Evolutionary conservation across 352 stramenopile genomes (phyloP), one percentile per base, ranked within the genome.

Genomic region (Pythium rishiriense): DNA sequence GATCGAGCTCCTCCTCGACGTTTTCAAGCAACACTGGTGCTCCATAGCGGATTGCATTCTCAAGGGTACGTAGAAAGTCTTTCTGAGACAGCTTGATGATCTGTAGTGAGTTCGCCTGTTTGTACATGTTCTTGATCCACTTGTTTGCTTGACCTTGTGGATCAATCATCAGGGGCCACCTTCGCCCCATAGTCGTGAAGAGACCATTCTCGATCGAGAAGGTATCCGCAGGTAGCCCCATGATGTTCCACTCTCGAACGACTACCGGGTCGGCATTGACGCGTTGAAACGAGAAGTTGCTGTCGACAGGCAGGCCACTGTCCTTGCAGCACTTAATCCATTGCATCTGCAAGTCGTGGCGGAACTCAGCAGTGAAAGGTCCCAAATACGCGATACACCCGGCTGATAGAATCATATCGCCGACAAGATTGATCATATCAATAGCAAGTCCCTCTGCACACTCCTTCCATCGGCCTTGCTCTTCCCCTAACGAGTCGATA

Each of bases 151-250:
- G 93, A 0, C 93, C 92, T 49, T 98, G 94, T 0, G 95, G 95
- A 54, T 98, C 95, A 48, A 98, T 98, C 88, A 98, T 97, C 11
- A 98, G 66, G 8, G 95, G 95, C 95, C 95, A 98, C 14, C 95
- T 83, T 15, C 93, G 74, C 9, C 93, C 91, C 62, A 97, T 98
- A 58, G 98, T 98, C 10, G 97, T 80, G 17, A 98, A 85, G 58
- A 98, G 98, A 24, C 88, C 95, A 55, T 98, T 98, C 62, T 98
- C 95, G 7, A 98, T 78, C 5, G 86, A 97, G 62, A 98, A 98
- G 1, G 79, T 75, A 58, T 98, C 95, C 0, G 92, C 98, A 1
- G 94, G 94, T 2, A 98, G 72, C 0, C 95, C 95, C 50, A 97
- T 90, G 48, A 98, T 97, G 62, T 98, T 97, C 95, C 95, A 98